A percentile compares a stretch with the other conserved stretches of the same genome.
Evolutionary conservation across 2,329 filamentous ascomycete genomes (phyloP).

Genomic region (Fusarium burgessii): DNA sequence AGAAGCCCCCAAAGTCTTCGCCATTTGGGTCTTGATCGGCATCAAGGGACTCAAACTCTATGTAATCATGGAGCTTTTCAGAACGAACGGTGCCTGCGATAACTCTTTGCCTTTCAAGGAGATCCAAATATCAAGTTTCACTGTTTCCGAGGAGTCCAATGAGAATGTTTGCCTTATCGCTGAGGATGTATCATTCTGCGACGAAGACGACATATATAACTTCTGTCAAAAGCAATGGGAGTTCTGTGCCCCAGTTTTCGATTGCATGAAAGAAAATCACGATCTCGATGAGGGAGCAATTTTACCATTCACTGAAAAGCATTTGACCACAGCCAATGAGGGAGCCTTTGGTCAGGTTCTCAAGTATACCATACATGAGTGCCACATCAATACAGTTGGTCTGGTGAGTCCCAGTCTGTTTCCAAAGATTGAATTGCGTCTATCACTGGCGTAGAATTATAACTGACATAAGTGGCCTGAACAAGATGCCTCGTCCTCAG

Average conservation of each 20-base stretch:
- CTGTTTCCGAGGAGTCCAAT: too few species aligned
- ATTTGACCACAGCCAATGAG: fast-evolving
- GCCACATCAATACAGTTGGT: neutral
- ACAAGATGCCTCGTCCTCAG: neutral
- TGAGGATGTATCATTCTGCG: neutral
- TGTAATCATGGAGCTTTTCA: neutral
- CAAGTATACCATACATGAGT: neutral
- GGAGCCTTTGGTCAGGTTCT: neutral
- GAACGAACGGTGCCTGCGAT: neutral
- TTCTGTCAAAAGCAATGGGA: neutral
- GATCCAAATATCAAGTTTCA: too few species aligned
- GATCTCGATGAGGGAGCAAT: neutral
- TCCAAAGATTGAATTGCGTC: too few species aligned
- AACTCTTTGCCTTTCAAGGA: neutral
- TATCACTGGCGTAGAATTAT: too few species aligned
- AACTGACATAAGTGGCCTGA: too few species aligned
- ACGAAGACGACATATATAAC: neutral
- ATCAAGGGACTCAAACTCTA: neutral
- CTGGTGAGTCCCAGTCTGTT: neutral
- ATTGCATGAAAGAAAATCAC: neutral
- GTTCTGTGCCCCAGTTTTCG: neutral
- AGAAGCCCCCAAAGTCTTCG: neutral
- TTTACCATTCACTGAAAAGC: neutral
- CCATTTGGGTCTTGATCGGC: neutral
- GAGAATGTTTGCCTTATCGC: too few species aligned